Evolutionary conservation across 176 grass and related monocot genomes (phyloP).

Genomic region (Ampelocalamus luodianensis): DNA sequence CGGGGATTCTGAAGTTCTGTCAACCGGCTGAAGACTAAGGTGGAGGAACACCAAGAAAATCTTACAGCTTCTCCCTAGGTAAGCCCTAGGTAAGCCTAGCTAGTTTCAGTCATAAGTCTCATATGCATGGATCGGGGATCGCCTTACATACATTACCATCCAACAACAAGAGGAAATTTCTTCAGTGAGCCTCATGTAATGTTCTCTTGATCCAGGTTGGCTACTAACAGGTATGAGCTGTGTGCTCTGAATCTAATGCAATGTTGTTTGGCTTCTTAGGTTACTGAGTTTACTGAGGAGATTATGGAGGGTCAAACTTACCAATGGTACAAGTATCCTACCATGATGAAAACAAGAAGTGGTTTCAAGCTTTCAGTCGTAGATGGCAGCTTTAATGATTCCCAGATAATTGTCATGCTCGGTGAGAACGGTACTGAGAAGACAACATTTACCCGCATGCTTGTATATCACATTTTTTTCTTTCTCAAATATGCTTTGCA

Average conservation of each 20-base stretch:
- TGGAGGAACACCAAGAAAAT: neutral
- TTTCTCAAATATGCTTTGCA: neutral
- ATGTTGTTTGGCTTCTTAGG: conserved; percentile 45
- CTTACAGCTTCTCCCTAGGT: neutral
- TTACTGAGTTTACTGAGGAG: conserved; percentile 66
- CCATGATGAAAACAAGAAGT: conserved; percentile 62
- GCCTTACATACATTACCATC: neutral
- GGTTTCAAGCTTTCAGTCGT: conserved; percentile 64
- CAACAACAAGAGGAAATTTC: neutral
- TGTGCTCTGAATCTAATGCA: neutral
- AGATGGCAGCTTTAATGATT: conserved; percentile 73
- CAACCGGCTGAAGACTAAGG: neutral
- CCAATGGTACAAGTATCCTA: conserved; percentile 78
- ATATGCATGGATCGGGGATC: no score
- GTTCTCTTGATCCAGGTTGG: neutral
- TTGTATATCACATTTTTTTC: conserved; percentile 51
- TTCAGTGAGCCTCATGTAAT: neutral
- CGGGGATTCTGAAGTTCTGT: neutral
- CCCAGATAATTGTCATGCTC: conserved; percentile 79
- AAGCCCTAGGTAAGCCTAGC: neutral
- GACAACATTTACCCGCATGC: conserved; percentile 78
- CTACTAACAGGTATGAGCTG: neutral
- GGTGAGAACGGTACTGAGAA: conserved; percentile 85
- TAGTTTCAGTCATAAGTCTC: neutral
- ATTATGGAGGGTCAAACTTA: conserved; percentile 73